A percentile compares a stretch with the other conserved stretches of the same genome.
These are phyloP conservation scores for Blastobotrys proliferans DNA, from an alignment of 1,139 yeast species.

Conservation along the genomic window DNA sequence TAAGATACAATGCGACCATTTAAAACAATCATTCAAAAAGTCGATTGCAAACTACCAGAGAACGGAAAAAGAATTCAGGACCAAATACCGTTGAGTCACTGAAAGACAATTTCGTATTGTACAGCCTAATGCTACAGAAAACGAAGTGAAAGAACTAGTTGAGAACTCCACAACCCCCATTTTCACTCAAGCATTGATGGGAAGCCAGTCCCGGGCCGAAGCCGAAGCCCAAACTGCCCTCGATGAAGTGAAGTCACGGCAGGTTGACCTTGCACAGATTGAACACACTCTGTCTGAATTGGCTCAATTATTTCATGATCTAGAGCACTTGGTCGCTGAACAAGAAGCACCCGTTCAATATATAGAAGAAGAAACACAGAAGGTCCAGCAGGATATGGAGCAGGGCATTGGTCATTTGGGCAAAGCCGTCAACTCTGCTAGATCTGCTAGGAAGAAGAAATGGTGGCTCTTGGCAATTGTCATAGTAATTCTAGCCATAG, in stretches of 20 bases:
- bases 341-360: slow-evolving; percentile 87
- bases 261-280: slow-evolving; percentile 88
- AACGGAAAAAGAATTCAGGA: slow-evolving; percentile 82
- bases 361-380: slow-evolving; percentile 73
- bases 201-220: slow-evolving; percentile 92
- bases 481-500: slow-evolving; percentile 61
- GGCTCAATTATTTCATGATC: slow-evolving; percentile 89
- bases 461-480: slow-evolving; percentile 77
- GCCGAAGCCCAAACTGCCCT: slow-evolving; percentile 94
- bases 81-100: slow-evolving; percentile 80
- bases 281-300: slow-evolving; percentile 95
- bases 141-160: slow-evolving; percentile 76
- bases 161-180: slow-evolving; percentile 85
- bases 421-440: slow-evolving; percentile 84
- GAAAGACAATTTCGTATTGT: slow-evolving; percentile 91
- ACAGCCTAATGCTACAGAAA: slow-evolving; percentile 87
- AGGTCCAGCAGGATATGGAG: slow-evolving; percentile 87
- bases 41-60: slow-evolving; percentile 83
- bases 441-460: slow-evolving; percentile 87
- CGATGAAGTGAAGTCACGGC: slow-evolving; percentile 94
- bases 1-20: slow-evolving; percentile 85
- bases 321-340: slow-evolving; percentile 94
- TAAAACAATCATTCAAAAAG: slow-evolving; percentile 78
- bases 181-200: slow-evolving; percentile 88
- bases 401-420: slow-evolving; percentile 92